A percentile compares a stretch with the other conserved stretches of the same genome.
Conservation (phyloP, 345 rosid species). For the Ailanthus altissimus region DNA sequence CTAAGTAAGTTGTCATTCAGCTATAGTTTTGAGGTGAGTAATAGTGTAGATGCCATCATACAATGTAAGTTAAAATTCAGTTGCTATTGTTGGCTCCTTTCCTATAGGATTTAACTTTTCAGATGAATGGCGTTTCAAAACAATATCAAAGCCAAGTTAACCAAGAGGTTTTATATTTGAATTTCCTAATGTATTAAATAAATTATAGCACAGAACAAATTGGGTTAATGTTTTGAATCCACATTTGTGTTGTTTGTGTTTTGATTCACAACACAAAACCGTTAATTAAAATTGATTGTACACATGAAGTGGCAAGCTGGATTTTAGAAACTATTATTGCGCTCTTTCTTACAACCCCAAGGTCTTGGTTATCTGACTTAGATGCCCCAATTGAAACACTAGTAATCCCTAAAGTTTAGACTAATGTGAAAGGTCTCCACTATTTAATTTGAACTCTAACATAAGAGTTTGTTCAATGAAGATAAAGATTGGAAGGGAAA, state of each 20-base stretch:
- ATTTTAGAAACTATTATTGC: neutral
- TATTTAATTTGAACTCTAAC: neutral
- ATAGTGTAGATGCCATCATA: constrained; percentile 1
- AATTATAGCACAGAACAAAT: neutral
- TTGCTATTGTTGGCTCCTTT: neutral
- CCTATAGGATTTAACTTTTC: neutral
- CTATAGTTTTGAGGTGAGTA: constrained; percentile 83
- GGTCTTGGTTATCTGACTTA: neutral
- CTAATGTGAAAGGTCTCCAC: neutral
- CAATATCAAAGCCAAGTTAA: neutral
- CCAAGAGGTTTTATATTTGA: neutral
- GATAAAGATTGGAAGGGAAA: neutral
- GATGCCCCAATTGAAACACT: neutral
- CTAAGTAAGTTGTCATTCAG: constrained; percentile 73
- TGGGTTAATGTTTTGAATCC: neutral
- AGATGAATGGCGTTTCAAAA: neutral
- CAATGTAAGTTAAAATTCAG: neutral
- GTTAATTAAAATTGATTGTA: neutral
- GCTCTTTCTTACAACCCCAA: neutral
- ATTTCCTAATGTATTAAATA: neutral
- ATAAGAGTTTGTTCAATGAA: neutral
- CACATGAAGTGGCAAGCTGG: neutral
- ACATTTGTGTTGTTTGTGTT: neutral
- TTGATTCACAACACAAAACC: neutral
- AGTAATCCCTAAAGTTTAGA: neutral